phyloP scores from a whole-genome alignment of 1,139 yeast genomes.

The Pichia sp. region DNA sequence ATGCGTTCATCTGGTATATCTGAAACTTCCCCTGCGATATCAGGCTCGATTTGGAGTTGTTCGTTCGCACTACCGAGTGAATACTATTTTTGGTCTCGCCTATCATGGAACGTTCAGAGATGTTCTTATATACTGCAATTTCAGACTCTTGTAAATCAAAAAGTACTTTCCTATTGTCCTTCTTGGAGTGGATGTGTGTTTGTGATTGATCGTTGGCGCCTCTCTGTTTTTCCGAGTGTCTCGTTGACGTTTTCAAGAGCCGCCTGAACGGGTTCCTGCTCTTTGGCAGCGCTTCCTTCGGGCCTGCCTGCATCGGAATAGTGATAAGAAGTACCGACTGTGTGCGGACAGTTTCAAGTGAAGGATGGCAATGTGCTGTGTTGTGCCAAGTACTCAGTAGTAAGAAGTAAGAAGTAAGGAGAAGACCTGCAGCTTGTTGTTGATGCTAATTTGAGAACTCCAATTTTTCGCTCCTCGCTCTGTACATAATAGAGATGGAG shows the following conservation, averaged over 20 bases:
- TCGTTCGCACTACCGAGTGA: slow-evolving; percentile 1
- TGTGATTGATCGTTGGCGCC: neutral
- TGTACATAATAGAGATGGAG: too few relatives aligned
- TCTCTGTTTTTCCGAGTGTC: too few relatives aligned
- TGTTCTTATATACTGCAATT: slow-evolving; percentile 13
- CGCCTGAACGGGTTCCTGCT: neutral
- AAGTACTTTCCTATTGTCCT: slow-evolving; percentile 4
- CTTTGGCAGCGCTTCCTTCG: neutral
- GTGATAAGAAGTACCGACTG: too few relatives aligned
- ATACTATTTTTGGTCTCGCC: neutral
- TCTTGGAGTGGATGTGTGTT: neutral
- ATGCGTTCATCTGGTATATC: slow-evolving; percentile 48
- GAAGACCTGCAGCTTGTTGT: too few relatives aligned
- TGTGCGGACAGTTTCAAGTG: too few relatives aligned
- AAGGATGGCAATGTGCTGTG: too few relatives aligned
- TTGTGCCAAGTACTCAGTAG: too few relatives aligned
- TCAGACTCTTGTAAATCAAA: slow-evolving; percentile 11
- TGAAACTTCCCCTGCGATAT: slow-evolving; percentile 59
- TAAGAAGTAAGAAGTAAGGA: too few relatives aligned
- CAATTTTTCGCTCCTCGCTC: too few relatives aligned
- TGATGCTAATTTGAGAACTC: too few relatives aligned
- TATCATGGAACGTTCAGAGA: too few relatives aligned
- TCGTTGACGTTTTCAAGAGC: neutral
- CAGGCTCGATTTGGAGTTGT: slow-evolving; percentile 25
- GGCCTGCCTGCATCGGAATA: too few relatives aligned